A percentile compares a stretch with the other conserved stretches of the same genome.
Conservation (phyloP, 148 eudicot genomes). For the Nepenthes mirabilis region DNA sequence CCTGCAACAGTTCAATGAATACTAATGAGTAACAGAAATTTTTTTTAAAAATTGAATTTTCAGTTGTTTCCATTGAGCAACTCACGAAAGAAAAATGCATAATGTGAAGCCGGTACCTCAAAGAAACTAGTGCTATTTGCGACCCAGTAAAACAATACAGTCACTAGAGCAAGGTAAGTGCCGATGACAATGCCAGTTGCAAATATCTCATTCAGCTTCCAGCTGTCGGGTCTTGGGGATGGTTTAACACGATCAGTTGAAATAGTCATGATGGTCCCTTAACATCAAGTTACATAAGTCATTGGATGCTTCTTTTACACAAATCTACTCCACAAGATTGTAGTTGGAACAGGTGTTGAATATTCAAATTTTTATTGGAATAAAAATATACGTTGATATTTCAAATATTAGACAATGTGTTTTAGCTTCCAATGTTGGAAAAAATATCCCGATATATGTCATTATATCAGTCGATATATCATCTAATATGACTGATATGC, state of each 20-base stretch:
- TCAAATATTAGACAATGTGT: too few relatives aligned
- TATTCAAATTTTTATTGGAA: too few relatives aligned
- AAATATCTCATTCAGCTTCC: slow-evolving; percentile 66
- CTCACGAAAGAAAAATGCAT: not conserved
- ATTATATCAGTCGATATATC: too few relatives aligned
- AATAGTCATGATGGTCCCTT: slow-evolving; percentile 76
- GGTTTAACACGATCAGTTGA: slow-evolving; percentile 51
- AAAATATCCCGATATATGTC: too few relatives aligned
- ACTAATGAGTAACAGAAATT: not conserved
- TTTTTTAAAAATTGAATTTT: too few relatives aligned
- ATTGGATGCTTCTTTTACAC: not conserved
- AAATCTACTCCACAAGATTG: too few relatives aligned
- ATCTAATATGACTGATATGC: too few relatives aligned
- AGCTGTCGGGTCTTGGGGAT: slow-evolving; percentile 54
- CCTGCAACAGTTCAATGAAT: slow-evolving; percentile 12
- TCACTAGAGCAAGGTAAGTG: slow-evolving; percentile 51
- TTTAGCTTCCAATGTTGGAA: too few relatives aligned
- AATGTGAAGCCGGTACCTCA: slow-evolving; percentile 15
- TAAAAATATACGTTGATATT: too few relatives aligned
- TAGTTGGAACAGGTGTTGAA: too few relatives aligned
- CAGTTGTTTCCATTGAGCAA: not conserved
- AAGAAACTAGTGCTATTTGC: slow-evolving; percentile 33
- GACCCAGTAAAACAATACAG: slow-evolving; percentile 61
- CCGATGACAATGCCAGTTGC: slow-evolving; percentile 50
- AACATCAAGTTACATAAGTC: not conserved